Evolutionary conservation across 257 asterid species (phyloP), one percentile per base, ranked within the genome.

Genomic region (Solanum tarijense): DNA sequence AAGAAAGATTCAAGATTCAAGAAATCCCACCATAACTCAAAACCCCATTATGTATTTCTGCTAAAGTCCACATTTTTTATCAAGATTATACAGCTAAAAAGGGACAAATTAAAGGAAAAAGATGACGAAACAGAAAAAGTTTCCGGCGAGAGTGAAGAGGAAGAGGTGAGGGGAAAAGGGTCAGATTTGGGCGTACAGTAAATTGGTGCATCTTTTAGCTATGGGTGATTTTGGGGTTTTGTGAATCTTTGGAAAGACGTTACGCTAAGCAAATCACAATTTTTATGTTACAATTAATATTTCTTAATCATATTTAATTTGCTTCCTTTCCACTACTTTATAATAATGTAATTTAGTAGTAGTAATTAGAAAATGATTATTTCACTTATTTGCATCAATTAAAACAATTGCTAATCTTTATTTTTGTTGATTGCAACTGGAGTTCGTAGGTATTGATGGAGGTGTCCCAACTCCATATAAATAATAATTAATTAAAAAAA

Each of bases 211-310:
- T 71, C 84, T 83, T 52, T 55, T 90, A 83, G 88, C 83, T 89
- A 82, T 84, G 75, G 89, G 89, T 62, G 91, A 88, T 62, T 89
- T 92, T 87, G 94, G 94, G 93, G 91, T 90, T 92, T 94, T 89
- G 94, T 91, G 93, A 90, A 84, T 90, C 92, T 92, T 89, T 91
- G 92, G 92, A 90, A 89, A 90, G 90, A 90, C 94, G 91, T 92
- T 90, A 90, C 92, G 94, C 93, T 88, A 88, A 90, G 90, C 92
- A 75, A 89, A 87, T 66, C 39, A 86, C 85, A 27, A 90, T 83
- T 88, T 69, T 83, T 83, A 72, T 75, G 75, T 71, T 86, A 68
- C 92, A 91, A 89, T 91, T 91, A 88, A 88, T 91, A 88, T 89
- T 90, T 86, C 83, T 78, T 84, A 88, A 83, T 89, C 9, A 86